Conservation (phyloP, 2,329 filamentous ascomycete genomes). For the Cadophora gregata region DNA sequence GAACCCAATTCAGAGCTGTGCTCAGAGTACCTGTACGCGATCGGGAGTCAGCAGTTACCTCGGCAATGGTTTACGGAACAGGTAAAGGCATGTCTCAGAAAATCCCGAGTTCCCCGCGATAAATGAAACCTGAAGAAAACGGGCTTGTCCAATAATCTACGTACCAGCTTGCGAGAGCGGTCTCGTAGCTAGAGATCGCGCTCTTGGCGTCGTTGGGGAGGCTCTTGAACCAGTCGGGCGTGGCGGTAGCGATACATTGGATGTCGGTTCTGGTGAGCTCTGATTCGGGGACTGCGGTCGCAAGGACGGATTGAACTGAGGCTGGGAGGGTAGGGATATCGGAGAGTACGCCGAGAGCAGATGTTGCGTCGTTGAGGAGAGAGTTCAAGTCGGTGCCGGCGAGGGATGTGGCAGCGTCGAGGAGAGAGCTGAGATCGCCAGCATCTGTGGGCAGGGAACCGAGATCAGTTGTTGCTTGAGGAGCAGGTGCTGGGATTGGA, state of each 20-base stretch:
- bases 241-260: slow-evolving; percentile 17
- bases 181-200: slow-evolving; percentile 29
- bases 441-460: slow-evolving; percentile 16
- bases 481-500: slow-evolving; percentile 18
- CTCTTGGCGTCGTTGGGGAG: slow-evolving; percentile 27
- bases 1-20: slow-evolving; percentile 13
- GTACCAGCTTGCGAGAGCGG: slow-evolving; percentile 25
- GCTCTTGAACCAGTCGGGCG: slow-evolving; percentile 24
- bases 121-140: too few relatives aligned
- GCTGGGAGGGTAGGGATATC: slow-evolving; percentile 29
- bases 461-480: slow-evolving; percentile 1
- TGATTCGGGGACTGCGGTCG: slow-evolving; percentile 25
- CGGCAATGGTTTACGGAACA: too few relatives aligned
- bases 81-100: too few relatives aligned
- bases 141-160: too few relatives aligned
- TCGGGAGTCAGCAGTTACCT: too few relatives aligned
- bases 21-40: too few relatives aligned
- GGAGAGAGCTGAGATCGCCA: slow-evolving; percentile 17
- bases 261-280: slow-evolving; percentile 10
- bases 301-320: slow-evolving; percentile 25
- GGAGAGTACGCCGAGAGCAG: slow-evolving; percentile 13
- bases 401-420: slow-evolving; percentile 19
- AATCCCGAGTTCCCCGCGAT: too few relatives aligned
- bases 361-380: slow-evolving; percentile 1
- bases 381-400: slow-evolving; percentile 1